phyloP scores from a whole-genome alignment of 1,284 basidiomycete species.

The Mycosarcoma mackinlayi region DNA sequence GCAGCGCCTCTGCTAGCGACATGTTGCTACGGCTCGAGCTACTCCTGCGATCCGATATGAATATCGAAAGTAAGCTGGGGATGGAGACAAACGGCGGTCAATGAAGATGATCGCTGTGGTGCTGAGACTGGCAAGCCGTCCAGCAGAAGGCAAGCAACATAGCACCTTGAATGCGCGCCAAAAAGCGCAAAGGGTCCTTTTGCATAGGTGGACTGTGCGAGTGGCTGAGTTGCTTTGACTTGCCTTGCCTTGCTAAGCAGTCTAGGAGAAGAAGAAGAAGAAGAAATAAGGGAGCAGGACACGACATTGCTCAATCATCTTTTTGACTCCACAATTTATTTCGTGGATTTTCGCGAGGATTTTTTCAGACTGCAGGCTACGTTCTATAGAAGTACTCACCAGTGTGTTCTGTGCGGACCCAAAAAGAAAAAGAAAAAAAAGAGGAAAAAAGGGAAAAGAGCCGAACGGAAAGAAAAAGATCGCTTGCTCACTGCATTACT shows the following conservation, averaged over 20 bases:
- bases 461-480: constrained; percentile 6
- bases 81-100: not conserved
- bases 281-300: no score
- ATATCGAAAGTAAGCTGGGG: not conserved
- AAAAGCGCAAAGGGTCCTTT: constrained; percentile 4
- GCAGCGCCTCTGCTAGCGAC: constrained; percentile 37
- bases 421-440: constrained; percentile 11
- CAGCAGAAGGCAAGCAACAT: no score
- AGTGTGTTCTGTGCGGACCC: no score
- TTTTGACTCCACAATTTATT: constrained; percentile 6
- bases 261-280: no score
- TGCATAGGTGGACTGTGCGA: constrained; percentile 17
- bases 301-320: not conserved
- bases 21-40: constrained; percentile 2
- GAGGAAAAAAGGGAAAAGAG: constrained; percentile 6
- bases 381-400: no score
- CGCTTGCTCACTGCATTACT: constrained; percentile 7
- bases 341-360: constrained; percentile 1
- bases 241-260: not conserved
- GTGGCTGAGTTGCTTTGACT: constrained; percentile 6
- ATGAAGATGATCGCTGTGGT: no score
- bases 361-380: no score
- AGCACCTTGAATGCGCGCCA: constrained; percentile 2
- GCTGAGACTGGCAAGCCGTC: no score
- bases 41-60: not conserved